Base-by-base conservation (phyloP, 805 yeast species). In the Metschnikowia bowlesiae region DNA sequence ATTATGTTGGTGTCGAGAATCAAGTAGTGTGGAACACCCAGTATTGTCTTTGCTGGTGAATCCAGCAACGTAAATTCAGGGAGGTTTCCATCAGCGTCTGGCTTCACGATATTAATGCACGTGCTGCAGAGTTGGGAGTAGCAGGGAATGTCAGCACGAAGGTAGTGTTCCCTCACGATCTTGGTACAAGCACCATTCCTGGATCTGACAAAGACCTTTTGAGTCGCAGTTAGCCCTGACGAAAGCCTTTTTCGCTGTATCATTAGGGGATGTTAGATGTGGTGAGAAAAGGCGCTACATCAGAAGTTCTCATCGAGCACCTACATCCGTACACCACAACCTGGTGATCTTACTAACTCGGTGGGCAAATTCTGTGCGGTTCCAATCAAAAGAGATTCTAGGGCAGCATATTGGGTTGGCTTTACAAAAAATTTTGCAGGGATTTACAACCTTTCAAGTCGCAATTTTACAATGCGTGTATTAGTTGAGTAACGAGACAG, bases 121-220 rank as follows among this genome's bases (percentile, higher is more conserved):
- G 61, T 64, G 8, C 69, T 61, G 68, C 99, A 94, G 1, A 80
- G 71, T 55, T 71, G 75, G 2, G 96, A 88, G 47, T 85, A 82
- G 68, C 99, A 94, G 16, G 97, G 96, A 46, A 94, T 89, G 68
- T 94, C 99, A 48, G 81, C 82, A 66, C 99, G 79, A 50, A 94
- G 73, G 64, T 94, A 94, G 67, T 92, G 99, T 64, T 94, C 99
- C 57, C 97, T 78, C 8, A 92, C 96, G 29, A 94, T 80, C 65
- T 94, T 92, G 34, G 90, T 78, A 5, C 97, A 97, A 41, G 85
- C 84, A 8, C 98, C 98, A 54, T 86, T 83, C 60, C 94, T 79
- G 2, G 97, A 88, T 60, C 97, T 74, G 50, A 94, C 96, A 70
- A 87, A 92, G 13, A 94, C 96, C 67, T 92, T 92, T 44, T 86